A percentile compares a stretch with the other conserved stretches of the same genome.
Evolutionary conservation across 164 flowering plant species (phyloP).

Genomic region (Nymphaea thermarum): DNA sequence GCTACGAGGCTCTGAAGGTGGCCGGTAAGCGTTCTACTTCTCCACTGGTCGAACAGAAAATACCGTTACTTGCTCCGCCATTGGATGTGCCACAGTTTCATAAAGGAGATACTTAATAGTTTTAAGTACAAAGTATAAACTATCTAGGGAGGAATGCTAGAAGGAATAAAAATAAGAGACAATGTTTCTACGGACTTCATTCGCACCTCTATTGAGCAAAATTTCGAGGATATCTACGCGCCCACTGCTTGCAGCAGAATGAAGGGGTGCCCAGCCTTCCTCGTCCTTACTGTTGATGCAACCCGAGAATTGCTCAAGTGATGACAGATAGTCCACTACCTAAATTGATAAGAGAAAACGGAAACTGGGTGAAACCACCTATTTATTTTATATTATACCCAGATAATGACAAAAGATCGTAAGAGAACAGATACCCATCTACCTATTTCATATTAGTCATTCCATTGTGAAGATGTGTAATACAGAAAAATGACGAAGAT

Average conservation of each 20-base stretch:
- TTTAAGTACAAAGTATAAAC: no score
- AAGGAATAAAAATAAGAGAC: not conserved
- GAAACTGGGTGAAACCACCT: not conserved
- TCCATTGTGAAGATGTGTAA: not conserved
- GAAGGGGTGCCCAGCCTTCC: conserved; percentile 96
- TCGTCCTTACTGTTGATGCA: conserved; percentile 64
- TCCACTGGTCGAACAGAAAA: no score
- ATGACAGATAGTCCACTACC: conserved; percentile 47
- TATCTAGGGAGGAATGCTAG: not conserved
- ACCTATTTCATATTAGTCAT: not conserved
- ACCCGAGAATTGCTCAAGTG: conserved; percentile 29
- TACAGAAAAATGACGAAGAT: no score
- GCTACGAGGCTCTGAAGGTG: no score
- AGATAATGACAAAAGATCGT: not conserved
- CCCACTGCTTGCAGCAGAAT: conserved; percentile 88
- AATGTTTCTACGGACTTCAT: no score
- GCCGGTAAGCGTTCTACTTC: no score
- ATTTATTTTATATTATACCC: not conserved
- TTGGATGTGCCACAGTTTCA: no score
- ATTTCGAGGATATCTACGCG: conserved; percentile 45
- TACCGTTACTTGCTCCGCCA: no score
- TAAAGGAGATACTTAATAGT: no score
- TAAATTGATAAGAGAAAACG: conserved; percentile 10
- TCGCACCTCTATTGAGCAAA: conserved; percentile 47
- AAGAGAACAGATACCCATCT: not conserved